A percentile compares a stretch with the other conserved stretches of the same genome.
phyloP scores from a whole-genome alignment of 192 early-diverging fungal genomes.

The Backusella australiensis region DNA sequence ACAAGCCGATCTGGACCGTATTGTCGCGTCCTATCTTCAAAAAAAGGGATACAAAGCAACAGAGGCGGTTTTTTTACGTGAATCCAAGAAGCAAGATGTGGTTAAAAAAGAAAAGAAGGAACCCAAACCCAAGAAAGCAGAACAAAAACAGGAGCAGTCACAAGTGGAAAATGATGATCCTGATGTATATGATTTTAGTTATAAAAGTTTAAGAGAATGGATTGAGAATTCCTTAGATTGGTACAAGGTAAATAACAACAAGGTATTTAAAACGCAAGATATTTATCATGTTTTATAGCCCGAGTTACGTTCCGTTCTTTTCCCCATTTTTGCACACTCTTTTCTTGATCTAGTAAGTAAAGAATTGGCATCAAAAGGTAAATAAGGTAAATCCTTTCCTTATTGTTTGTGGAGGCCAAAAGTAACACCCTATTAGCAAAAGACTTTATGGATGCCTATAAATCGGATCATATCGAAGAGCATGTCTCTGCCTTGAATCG shows the following conservation, averaged over 20 bases:
- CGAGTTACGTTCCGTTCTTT: constrained; percentile 81
- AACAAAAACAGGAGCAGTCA: constrained; percentile 19
- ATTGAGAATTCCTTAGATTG: constrained; percentile 93
- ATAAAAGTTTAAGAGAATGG: constrained; percentile 78
- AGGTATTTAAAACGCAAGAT: not conserved
- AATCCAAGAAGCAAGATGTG: constrained; percentile 36
- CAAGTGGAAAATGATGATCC: constrained; percentile 49
- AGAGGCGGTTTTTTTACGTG: constrained; percentile 60
- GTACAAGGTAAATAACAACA: constrained; percentile 66
- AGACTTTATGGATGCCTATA: constrained; percentile 75
- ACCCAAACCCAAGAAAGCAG: not conserved
- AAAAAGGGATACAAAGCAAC: constrained; percentile 70
- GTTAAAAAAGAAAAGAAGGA: not conserved
- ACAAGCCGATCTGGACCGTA: constrained; percentile 48
- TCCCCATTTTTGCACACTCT: constrained; percentile 89
- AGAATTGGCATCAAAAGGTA: constrained; percentile 50
- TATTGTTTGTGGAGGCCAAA: too few species aligned
- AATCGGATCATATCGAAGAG: constrained; percentile 70
- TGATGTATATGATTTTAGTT: constrained; percentile 78
- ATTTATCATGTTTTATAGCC: constrained; percentile 43
- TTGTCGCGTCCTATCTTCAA: constrained; percentile 65
- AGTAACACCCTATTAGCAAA: constrained; percentile 44
- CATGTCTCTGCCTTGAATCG: constrained; percentile 73
- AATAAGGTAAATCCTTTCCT: not conserved
- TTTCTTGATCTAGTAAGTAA: constrained; percentile 84